Evolutionary conservation across 768 basidiomycete species (phyloP).

Genomic region (Mycena vulgaris): DNA sequence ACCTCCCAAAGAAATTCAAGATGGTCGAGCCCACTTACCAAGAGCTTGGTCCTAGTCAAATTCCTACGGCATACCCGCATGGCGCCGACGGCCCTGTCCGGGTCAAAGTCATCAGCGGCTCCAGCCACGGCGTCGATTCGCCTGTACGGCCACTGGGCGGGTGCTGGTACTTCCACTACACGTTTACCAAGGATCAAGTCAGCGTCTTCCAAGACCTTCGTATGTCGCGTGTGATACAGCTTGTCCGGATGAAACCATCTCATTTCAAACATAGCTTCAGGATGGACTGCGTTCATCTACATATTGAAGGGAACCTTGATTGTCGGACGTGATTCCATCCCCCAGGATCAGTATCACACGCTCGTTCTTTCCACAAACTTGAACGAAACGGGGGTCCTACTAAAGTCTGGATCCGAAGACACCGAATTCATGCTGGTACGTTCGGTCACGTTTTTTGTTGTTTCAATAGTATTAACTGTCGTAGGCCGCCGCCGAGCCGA

Average conservation of each 20-base stretch:
- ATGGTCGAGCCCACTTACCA: slow-evolving; percentile 91
- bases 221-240: slow-evolving; percentile 50
- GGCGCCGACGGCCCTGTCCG: slow-evolving; percentile 77
- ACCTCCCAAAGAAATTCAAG: slow-evolving; percentile 86
- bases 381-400: slow-evolving; percentile 76
- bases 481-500: slow-evolving; percentile 88
- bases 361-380: slow-evolving; percentile 80
- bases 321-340: slow-evolving; percentile 66
- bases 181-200: slow-evolving; percentile 71
- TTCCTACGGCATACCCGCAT: slow-evolving; percentile 81
- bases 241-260: neutral
- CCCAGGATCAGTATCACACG: slow-evolving; percentile 79
- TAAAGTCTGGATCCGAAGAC: slow-evolving; percentile 71
- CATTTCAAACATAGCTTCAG: slow-evolving; percentile 63
- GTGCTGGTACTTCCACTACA: slow-evolving; percentile 93
- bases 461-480: neutral
- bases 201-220: slow-evolving; percentile 88
- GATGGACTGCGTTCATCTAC: slow-evolving; percentile 94
- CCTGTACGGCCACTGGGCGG: slow-evolving; percentile 94
- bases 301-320: slow-evolving; percentile 76
- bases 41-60: slow-evolving; percentile 77
- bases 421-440: slow-evolving; percentile 85
- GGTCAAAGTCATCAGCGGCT: slow-evolving; percentile 92
- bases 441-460: slow-evolving; percentile 15
- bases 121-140: slow-evolving; percentile 87